A percentile compares a stretch with the other conserved stretches of the same genome.
Conservation (phyloP, 2,329 filamentous ascomycete genomes). For the Nigrograna mackinnonii region DNA sequence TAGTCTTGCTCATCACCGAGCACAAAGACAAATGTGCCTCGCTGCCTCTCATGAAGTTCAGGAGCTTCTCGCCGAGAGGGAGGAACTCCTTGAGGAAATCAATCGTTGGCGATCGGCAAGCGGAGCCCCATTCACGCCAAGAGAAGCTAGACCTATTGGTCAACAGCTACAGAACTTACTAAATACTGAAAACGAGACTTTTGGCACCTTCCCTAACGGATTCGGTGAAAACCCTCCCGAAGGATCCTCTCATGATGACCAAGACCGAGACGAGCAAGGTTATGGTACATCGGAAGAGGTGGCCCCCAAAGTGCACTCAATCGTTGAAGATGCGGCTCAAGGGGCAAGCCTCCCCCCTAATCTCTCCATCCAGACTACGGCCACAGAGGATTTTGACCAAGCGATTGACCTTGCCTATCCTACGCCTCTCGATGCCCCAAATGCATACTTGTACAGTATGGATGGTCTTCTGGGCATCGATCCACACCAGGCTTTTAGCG, state of each 20-base stretch:
- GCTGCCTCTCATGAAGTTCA: conserved; percentile 12
- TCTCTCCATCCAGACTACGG: too few relatives aligned
- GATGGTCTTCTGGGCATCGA: too few relatives aligned
- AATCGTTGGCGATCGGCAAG: conserved; percentile 14
- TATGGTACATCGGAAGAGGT: background rate
- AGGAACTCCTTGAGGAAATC: conserved; percentile 17
- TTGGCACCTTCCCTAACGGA: conserved; percentile 20
- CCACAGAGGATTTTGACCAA: too few relatives aligned
- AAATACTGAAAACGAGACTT: conserved; percentile 14
- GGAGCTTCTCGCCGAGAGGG: conserved; percentile 15
- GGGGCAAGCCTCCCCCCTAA: too few relatives aligned
- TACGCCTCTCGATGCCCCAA: too few relatives aligned
- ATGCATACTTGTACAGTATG: too few relatives aligned
- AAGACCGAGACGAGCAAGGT: background rate
- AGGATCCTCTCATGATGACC: conserved; percentile 10
- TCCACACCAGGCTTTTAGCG: too few relatives aligned
- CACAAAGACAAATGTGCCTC: conserved; percentile 12
- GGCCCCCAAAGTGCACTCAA: background rate
- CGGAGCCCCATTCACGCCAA: conserved; percentile 6
- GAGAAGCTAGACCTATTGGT: conserved; percentile 7
- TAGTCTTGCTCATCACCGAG: conserved; percentile 16
- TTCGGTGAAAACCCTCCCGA: conserved; percentile 20
- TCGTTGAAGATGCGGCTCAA: background rate
- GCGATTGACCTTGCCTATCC: too few relatives aligned
- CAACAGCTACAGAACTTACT: conserved; percentile 8